phyloP scores from a whole-genome alignment of 768 basidiomycete genomes.

The Phanerodontia chrysosporium region DNA sequence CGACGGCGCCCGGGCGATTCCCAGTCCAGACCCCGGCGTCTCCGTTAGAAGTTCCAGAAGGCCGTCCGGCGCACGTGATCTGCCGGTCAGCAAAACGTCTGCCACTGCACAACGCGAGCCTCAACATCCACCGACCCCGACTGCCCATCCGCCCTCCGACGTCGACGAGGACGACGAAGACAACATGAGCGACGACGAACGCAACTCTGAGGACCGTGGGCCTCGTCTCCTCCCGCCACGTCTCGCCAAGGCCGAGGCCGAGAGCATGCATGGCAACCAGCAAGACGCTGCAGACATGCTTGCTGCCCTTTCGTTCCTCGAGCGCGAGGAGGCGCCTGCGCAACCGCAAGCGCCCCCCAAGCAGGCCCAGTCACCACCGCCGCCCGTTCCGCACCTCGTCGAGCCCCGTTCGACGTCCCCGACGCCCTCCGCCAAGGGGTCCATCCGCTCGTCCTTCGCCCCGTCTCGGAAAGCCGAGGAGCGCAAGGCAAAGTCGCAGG shows the following conservation, averaged over 20 bases:
- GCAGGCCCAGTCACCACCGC: conserved; percentile 28
- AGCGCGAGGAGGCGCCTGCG: conserved; percentile 36
- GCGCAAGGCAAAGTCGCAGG: conserved; percentile 79
- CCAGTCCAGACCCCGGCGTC: conserved; percentile 9
- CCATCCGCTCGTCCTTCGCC: conserved; percentile 84
- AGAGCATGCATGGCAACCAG: conserved; percentile 19
- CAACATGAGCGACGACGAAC: conserved; percentile 8
- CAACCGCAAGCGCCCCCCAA: conserved; percentile 28
- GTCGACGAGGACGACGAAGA: conserved; percentile 11
- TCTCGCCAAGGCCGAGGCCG: conserved; percentile 5
- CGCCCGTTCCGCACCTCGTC: conserved; percentile 21
- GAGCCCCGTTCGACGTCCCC: conserved; percentile 25
- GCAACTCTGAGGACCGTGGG: conserved; percentile 6
- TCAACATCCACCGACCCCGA: neutral
- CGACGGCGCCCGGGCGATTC: neutral
- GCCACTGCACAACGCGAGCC: conserved; percentile 8
- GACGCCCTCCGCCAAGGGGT: conserved; percentile 25
- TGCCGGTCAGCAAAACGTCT: conserved; percentile 31
- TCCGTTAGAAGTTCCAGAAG: conserved; percentile 40
- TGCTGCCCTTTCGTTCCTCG: conserved; percentile 75
- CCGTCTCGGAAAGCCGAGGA: conserved; percentile 81
- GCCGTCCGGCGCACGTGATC: conserved; percentile 82
- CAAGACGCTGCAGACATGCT: conserved; percentile 58
- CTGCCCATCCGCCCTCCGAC: conserved; percentile 7
- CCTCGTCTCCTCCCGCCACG: conserved; percentile 11